Percentiles rank a stretch among this genome's conserved stretches.
Evolutionary conservation across 2,329 filamentous ascomycete genomes (phyloP).

Genomic region (Microcera coccophila): DNA sequence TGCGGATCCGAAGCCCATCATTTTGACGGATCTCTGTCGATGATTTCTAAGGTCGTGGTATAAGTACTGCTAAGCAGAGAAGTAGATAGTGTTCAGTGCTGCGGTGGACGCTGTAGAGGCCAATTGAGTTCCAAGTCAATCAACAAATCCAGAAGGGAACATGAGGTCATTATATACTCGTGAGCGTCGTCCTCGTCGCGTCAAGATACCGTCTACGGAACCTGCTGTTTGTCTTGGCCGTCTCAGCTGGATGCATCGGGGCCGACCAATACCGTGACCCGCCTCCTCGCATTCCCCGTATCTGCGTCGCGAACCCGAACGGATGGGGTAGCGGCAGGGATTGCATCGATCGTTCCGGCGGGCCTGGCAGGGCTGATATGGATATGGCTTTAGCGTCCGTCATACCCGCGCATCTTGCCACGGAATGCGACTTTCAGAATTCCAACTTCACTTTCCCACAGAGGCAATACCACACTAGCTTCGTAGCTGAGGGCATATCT

Average conservation of each 20-base stretch:
- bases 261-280: background rate
- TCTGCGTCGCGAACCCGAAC: background rate
- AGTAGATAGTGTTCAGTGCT: background rate
- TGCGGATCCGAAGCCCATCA: conserved; percentile 26
- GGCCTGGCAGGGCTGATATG: background rate
- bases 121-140: too few relatives aligned
- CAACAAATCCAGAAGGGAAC: too few relatives aligned
- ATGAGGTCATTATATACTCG: background rate
- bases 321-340: background rate
- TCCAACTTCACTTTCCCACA: too few relatives aligned
- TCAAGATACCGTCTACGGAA: background rate
- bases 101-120: background rate
- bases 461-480: too few relatives aligned
- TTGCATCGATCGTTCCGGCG: background rate
- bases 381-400: background rate
- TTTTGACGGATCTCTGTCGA: conserved; percentile 1
- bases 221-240: background rate
- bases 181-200: background rate
- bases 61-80: background rate
- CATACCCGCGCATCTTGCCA: background rate
- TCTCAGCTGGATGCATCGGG: background rate
- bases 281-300: background rate
- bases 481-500: too few relatives aligned
- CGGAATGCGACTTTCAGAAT: background rate
- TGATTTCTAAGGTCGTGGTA: background rate